Evolutionary conservation across 345 rosid species (phyloP), one percentile per base, ranked within the genome.

Genomic region (Salix viminalis): DNA sequence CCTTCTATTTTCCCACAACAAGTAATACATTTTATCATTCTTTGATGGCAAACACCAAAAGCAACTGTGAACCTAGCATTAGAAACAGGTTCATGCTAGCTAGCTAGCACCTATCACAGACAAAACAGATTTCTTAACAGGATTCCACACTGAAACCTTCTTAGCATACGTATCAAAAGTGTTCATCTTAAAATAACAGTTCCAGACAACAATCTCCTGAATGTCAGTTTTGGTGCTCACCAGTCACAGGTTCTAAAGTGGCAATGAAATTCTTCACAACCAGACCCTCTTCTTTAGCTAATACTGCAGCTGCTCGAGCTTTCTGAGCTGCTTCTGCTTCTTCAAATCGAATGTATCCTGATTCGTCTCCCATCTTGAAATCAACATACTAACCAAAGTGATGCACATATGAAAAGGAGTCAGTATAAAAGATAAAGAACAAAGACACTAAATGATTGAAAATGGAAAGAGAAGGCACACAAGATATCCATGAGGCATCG

Each of bases 271-370:
- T 93, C 86, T 96, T 96, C 85, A 93, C 95, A 1, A 77, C 18
- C 61, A 96, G 76, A 42, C 98, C 99, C 34, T 88, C 97, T 86
- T 92, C 96, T 80, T 90, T 79, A 61, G 98, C 87, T 74, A 96
- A 84, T 66, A 90, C 98, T 46, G 98, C 98, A 62, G 95, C 98
- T 65, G 97, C 97, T 44, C 99, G 95, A 70, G 98, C 98, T 73
- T 92, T 96, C 80, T 92, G 98, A 52, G 94, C 90, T 80, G 85
- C 96, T 84, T 96, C 98, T 56, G 98, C 92, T 81, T 82, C 85
- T 71, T 93, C 97, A 80, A 92, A 96, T 82, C 99, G 77, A 75
- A 93, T 77, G 76, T 87, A 89, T 64, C 99, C 99, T 1, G 91
- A 86, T 39, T 84, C 84, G 5, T 87, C 92, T 85, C 99, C 99